phyloP scores from a whole-genome alignment of 106 monocot species.

The Allium fistulosum region DNA sequence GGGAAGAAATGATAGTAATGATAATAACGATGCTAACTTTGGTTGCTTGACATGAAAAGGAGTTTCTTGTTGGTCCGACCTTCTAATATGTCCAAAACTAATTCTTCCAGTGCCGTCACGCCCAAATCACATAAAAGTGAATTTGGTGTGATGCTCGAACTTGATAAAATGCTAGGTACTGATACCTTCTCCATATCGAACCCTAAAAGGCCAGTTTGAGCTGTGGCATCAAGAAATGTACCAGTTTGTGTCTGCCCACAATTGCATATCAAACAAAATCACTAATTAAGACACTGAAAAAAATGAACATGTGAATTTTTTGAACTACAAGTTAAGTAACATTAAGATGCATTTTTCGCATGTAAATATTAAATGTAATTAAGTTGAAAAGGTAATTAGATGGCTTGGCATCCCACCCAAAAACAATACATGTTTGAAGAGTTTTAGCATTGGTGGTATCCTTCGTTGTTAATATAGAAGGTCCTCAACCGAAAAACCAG shows the following conservation, averaged over 20 bases:
- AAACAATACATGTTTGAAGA: constrained; percentile 47
- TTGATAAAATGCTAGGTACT: constrained; percentile 83
- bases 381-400: too few relatives aligned
- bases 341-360: too few relatives aligned
- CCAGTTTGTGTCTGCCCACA: constrained; percentile 91
- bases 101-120: constrained; percentile 70
- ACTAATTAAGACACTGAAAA: too few relatives aligned
- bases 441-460: constrained; percentile 26
- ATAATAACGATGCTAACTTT: constrained; percentile 30
- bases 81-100: constrained; percentile 84
- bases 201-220: constrained; percentile 89
- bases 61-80: constrained; percentile 83
- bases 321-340: too few relatives aligned
- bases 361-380: too few relatives aligned
- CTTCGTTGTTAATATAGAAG: constrained; percentile 69
- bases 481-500: constrained; percentile 76
- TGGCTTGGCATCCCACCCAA: constrained; percentile 48
- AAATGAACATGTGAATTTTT: too few relatives aligned
- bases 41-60: constrained; percentile 30
- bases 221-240: constrained; percentile 73
- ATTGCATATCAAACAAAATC: constrained; percentile 22
- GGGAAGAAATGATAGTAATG: too few relatives aligned
- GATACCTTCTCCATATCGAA: constrained; percentile 76
- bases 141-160: constrained; percentile 53
- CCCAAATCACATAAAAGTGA: constrained; percentile 96